Base-by-base conservation (phyloP, 73 alveolate genomes). In the Paramecium primaurelia region DNA sequence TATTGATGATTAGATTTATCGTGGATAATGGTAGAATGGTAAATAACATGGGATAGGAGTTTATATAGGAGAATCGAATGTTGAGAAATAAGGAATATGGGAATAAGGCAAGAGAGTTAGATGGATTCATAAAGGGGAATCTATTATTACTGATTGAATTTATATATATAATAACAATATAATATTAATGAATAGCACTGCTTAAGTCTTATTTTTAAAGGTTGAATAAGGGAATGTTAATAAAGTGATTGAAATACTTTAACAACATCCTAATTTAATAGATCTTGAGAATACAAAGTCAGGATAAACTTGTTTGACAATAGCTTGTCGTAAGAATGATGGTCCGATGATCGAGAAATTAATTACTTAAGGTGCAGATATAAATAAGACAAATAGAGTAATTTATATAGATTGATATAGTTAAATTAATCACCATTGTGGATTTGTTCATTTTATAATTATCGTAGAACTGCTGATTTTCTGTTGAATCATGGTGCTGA, bases 21-120 rank as follows among this genome's bases (percentile, higher is more conserved):
- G 42, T 8, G 97, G 97, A 11, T 58, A 86, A 28, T 95, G 97
- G 95, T 32, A 71, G 49, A 69, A 93, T 94, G 97, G 97, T n/a
- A 95, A 95, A 71, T 92, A 95, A 68, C 98, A 95, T 88, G 98
- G 98, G 6, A 34, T 42, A 58, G 98, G 98, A 25, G 69, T 92
- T 40, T 95, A 94, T 92, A 92, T 92, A 59, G 91, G 88, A 18
- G 88, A 93, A 25, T 80, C 92, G 49, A 95, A 95, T 25, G 92
- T 87, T 2, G 87, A 86, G 32, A 92, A 89, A 59, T 84, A 69
- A 32, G 98, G 97, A 3, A 97, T 92, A 77, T 95, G 98, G 96
- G 91, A 49, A 28, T 90, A 94, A 26, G 98, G 98, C 11, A 92
- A 94, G 58, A 45, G 96, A 47, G 87, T 86, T 28, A 92, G 87